Percentiles rank a stretch among this genome's conserved stretches.
Evolutionary conservation across 371 early-diverging fungal species (phyloP).

Genomic region (Mucor velutinosus): DNA sequence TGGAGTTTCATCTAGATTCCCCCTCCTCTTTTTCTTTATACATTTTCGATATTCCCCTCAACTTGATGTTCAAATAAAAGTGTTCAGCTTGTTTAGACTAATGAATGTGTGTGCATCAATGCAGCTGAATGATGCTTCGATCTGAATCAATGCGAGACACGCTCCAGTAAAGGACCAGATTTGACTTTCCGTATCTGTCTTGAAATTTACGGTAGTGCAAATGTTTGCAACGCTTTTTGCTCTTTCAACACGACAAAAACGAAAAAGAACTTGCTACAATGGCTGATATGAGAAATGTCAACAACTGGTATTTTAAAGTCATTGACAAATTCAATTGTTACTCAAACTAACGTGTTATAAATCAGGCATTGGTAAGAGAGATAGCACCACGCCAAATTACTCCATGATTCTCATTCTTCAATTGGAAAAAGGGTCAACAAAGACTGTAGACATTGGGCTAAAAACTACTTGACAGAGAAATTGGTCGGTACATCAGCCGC

Average conservation of each 20-base stretch:
- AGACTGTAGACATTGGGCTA: constrained; percentile 89
- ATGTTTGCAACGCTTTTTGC: not conserved
- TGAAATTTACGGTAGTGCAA: not conserved
- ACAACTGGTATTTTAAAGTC: constrained; percentile 62
- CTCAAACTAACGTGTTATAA: not conserved
- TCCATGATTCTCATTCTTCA: not conserved
- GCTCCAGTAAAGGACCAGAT: not conserved
- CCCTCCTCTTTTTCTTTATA: not conserved
- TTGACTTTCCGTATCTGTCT: not conserved
- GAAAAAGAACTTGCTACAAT: constrained; percentile 6
- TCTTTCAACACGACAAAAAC: not conserved
- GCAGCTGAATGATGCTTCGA: too few relatives aligned
- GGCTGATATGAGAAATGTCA: constrained; percentile 82
- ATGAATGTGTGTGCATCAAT: not conserved
- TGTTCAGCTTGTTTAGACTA: not conserved
- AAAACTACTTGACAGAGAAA: constrained; percentile 67
- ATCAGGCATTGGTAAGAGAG: constrained; percentile 44
- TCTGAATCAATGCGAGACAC: too few relatives aligned
- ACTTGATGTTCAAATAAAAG: not conserved
- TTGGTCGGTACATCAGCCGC: constrained; percentile 48
- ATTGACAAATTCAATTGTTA: not conserved
- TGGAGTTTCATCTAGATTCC: constrained; percentile 29
- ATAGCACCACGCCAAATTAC: not conserved
- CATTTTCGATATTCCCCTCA: not conserved
- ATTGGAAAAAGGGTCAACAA: constrained; percentile 84